A percentile compares a stretch with the other conserved stretches of the same genome.
Evolutionary conservation across 2,329 filamentous ascomycete genomes (phyloP).

Genomic region (Fusarium sambucinum): DNA sequence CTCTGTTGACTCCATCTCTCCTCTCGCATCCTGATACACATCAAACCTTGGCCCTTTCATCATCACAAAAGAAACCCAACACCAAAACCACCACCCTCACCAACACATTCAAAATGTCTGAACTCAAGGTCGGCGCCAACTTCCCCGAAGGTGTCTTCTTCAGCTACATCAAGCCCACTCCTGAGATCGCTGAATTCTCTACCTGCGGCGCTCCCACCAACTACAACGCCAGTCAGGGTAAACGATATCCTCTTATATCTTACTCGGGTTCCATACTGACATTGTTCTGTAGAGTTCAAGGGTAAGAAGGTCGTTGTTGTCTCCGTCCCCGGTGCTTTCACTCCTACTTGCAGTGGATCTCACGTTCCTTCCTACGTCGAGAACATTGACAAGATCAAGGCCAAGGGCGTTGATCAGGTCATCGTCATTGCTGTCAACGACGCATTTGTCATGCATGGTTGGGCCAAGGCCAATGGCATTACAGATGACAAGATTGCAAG

Average conservation of each 20-base stretch:
- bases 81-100: conserved; percentile 12
- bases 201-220: conserved; percentile 82
- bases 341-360: conserved; percentile 83
- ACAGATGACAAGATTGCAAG: conserved; percentile 73
- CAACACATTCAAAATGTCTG: conserved; percentile 60
- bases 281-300: conserved; percentile 61
- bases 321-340: conserved; percentile 79
- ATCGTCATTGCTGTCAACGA: conserved; percentile 88
- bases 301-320: conserved; percentile 69
- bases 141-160: conserved; percentile 87
- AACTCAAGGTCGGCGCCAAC: conserved; percentile 82
- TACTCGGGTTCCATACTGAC: conserved; percentile 17
- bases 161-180: conserved; percentile 82
- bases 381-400: conserved; percentile 76
- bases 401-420: conserved; percentile 85
- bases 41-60: conserved; percentile 4
- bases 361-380: conserved; percentile 86
- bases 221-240: conserved; percentile 83
- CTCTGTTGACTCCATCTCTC: conserved; percentile 1
- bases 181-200: conserved; percentile 75
- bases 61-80: conserved; percentile 1
- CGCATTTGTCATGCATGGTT: conserved; percentile 87
- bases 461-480: conserved; percentile 88
- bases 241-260: conserved; percentile 32
- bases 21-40: conserved; percentile 13